Evolutionary conservation across 257 asterid genomes (phyloP).

Genomic region (Rhazya stricta): DNA sequence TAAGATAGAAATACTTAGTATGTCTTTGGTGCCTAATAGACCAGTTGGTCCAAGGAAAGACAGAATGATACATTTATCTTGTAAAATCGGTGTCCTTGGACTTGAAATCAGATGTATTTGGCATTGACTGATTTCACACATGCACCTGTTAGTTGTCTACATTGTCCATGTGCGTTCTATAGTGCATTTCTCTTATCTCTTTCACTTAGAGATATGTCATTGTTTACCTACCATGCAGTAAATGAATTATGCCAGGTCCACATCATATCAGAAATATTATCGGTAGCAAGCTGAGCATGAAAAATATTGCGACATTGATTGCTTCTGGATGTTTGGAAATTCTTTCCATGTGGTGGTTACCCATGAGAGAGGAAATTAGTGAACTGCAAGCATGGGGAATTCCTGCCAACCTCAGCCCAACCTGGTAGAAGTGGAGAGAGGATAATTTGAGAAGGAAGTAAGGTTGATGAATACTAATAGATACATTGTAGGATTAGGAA

Average conservation of each 20-base stretch:
- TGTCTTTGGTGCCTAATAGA: neutral
- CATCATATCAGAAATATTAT: neutral
- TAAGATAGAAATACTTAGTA: neutral
- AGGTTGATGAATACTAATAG: neutral
- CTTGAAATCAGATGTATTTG: neutral
- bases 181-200: neutral
- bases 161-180: neutral
- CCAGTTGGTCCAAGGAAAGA: neutral
- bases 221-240: neutral
- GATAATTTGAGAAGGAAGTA: neutral
- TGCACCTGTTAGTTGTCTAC: neutral
- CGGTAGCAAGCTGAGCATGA: neutral
- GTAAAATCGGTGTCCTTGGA: neutral
- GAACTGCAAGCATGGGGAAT: neutral
- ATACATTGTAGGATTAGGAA: neutral
- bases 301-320: neutral
- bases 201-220: neutral
- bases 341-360: neutral
- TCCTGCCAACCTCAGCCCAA: neutral
- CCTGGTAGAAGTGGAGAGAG: neutral
- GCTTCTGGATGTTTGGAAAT: neutral
- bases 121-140: neutral
- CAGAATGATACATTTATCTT: neutral
- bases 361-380: neutral
- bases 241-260: neutral